Evolutionary conservation across 257 asterid genomes (phyloP).

Genomic region (Handroanthus guayacan): DNA sequence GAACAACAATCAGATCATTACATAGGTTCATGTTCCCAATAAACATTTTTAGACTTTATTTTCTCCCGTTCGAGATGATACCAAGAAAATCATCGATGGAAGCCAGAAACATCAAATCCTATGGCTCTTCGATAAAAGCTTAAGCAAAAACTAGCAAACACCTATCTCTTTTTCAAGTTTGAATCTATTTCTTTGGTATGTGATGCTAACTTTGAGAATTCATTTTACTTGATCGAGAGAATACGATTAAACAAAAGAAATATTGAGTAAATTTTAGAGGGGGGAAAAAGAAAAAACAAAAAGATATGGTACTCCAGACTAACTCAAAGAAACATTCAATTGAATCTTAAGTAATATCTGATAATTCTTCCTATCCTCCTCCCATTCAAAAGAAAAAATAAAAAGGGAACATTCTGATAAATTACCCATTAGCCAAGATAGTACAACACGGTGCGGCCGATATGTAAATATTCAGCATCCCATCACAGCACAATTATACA

Average conservation of each 20-base stretch:
- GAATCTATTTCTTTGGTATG: conserved; percentile 48
- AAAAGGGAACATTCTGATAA: conserved; percentile 50
- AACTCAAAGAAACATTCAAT: conserved; percentile 48
- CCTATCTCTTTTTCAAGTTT: conserved; percentile 46
- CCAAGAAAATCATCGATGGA: conserved; percentile 38
- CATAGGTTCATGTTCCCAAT: conserved; percentile 37
- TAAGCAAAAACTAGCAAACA: conserved; percentile 40
- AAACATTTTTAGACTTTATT: conserved; percentile 47
- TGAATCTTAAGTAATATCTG: conserved; percentile 65
- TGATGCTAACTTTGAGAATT: conserved; percentile 41
- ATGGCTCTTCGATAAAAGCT: conserved; percentile 37
- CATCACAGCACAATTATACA: conserved; percentile 94
- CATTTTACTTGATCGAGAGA: conserved; percentile 48
- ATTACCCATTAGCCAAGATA: conserved; percentile 69
- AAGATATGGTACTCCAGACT: conserved; percentile 49
- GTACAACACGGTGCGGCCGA: conserved; percentile 30
- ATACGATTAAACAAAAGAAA: conserved; percentile 46
- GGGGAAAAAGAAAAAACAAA: conserved; percentile 25
- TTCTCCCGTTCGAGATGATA: conserved; percentile 39
- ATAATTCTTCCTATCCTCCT: conserved; percentile 61
- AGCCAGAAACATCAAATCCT: conserved; percentile 36
- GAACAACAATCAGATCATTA: conserved; percentile 50
- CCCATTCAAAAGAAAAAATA: conserved; percentile 43
- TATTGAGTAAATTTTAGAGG: conserved; percentile 23
- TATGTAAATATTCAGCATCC: conserved; percentile 64